These are phyloP conservation scores for Beauveria sp. DNA, from an alignment of 2,329 filamentous ascomycete genomes.

Conservation along the genomic window DNA sequence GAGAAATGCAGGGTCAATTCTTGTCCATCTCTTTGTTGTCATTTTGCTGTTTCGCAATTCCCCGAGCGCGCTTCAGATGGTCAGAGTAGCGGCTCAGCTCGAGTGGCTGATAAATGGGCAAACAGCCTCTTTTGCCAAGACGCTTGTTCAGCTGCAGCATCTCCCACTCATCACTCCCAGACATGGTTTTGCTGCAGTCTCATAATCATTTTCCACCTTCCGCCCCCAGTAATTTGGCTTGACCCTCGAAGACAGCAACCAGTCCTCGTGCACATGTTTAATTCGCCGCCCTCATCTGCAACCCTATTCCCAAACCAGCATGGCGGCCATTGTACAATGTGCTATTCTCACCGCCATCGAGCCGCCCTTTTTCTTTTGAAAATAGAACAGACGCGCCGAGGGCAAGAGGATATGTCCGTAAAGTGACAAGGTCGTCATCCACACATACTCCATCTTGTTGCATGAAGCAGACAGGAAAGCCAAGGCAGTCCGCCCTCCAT, in stretches of 20 bases:
- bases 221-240: neutral
- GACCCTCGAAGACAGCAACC: neutral
- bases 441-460: neutral
- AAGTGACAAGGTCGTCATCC: neutral
- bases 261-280: neutral
- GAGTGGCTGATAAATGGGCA: neutral
- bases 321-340: conserved; percentile 5
- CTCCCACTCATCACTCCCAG: too few relatives aligned
- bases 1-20: neutral
- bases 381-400: neutral
- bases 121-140: neutral
- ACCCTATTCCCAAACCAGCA: neutral
- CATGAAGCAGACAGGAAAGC: neutral
- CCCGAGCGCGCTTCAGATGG: neutral
- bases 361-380: neutral
- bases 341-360: neutral
- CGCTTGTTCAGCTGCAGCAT: neutral
- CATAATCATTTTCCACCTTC: neutral
- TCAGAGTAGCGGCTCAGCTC: neutral
- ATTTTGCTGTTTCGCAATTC: neutral
- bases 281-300: neutral
- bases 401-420: neutral
- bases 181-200: too few relatives aligned
- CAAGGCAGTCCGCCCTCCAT: neutral
- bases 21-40: neutral